Percentiles rank a stretch among this genome's conserved stretches.
Evolutionary conservation across 331 rosid species (phyloP).

Genomic region (Quercus phellos): DNA sequence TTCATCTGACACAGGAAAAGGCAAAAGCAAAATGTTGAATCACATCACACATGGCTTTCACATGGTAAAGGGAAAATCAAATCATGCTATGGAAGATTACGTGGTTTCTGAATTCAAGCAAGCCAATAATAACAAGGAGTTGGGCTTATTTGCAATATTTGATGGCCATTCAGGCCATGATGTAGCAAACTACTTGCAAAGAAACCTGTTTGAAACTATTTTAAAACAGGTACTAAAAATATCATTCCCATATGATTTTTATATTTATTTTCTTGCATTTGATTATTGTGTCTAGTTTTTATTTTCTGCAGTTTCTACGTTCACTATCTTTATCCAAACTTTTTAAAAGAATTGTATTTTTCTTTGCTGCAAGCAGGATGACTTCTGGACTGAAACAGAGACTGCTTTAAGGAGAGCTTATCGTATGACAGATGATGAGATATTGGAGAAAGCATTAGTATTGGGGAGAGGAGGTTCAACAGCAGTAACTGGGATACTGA

Average conservation of each 20-base stretch:
- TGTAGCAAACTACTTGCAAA: conserved; percentile 55
- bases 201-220: conserved; percentile 52
- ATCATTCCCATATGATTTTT: neutral
- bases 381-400: conserved; percentile 48
- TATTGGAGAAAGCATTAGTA: conserved; percentile 37
- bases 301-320: neutral
- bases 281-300: neutral
- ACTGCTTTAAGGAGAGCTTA: conserved; percentile 52
- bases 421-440: conserved; percentile 45
- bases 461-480: conserved; percentile 63
- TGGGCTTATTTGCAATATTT: conserved; percentile 66
- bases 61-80: conserved; percentile 60
- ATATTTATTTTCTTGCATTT: neutral
- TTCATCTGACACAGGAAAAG: conserved; percentile 55
- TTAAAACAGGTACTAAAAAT: conserved; percentile 44
- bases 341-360: neutral
- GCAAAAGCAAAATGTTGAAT: conserved; percentile 44
- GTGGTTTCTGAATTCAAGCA: conserved; percentile 50
- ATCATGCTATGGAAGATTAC: conserved; percentile 64
- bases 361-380: conserved; percentile 38
- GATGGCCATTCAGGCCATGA: conserved; percentile 74
- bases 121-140: conserved; percentile 32
- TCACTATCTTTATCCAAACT: neutral
- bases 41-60: conserved; percentile 49
- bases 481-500: conserved; percentile 60